These are phyloP conservation scores for Penicillium sp. DNA, from an alignment of 2,329 filamentous ascomycete genomes.

Conservation along the genomic window DNA sequence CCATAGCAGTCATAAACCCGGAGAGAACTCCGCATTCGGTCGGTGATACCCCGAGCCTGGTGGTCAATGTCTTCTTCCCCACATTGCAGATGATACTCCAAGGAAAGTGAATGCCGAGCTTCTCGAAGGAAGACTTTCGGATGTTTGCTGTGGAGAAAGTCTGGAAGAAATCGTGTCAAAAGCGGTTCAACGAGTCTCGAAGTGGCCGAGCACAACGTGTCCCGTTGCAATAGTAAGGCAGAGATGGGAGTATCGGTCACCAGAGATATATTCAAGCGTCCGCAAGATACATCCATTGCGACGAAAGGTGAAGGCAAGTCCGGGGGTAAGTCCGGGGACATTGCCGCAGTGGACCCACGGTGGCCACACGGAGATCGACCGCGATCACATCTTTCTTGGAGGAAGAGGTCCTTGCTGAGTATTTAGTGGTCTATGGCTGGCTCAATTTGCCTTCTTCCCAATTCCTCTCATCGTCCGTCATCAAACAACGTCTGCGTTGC, in stretches of 20 bases:
- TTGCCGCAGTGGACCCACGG: conserved; percentile 18
- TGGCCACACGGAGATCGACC: conserved; percentile 11
- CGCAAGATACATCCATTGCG: not conserved
- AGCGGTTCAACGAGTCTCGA: not conserved
- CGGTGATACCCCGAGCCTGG: conserved; percentile 10
- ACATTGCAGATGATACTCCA: not conserved
- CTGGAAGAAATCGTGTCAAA: not conserved
- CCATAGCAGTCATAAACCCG: not conserved
- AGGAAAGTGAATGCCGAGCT: conserved; percentile 4
- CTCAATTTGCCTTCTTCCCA: not conserved
- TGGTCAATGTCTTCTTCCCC: not conserved
- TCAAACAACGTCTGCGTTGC: not conserved
- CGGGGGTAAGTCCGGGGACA: conserved; percentile 22
- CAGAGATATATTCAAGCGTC: not conserved
- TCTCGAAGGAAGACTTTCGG: not conserved
- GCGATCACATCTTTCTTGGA: conserved; percentile 2
- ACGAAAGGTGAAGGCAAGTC: conserved; percentile 1
- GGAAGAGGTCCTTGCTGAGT: conserved; percentile 13
- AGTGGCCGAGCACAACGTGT: not conserved
- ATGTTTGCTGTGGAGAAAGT: not conserved
- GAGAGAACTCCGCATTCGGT: conserved; percentile 19
- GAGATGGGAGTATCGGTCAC: not conserved
- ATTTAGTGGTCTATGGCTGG: conserved; percentile 20
- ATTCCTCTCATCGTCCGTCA: not conserved
- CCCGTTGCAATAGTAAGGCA: not conserved